These are phyloP conservation scores for Spiraea crenata DNA, from an alignment of 331 rosid genomes.

Conservation along the genomic window DNA sequence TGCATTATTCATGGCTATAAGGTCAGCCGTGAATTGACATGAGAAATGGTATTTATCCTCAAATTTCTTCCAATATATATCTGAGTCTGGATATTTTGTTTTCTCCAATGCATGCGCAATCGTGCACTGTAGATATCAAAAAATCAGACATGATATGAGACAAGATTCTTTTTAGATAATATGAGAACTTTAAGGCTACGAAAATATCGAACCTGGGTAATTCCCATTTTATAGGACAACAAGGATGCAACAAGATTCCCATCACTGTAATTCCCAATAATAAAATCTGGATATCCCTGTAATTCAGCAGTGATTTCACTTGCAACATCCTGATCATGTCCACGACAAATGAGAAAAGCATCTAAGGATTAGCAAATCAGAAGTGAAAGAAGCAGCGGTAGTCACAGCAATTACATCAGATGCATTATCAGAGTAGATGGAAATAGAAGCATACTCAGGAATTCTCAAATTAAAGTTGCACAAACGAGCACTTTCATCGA, in stretches of 20 bases:
- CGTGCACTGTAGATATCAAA: conserved; percentile 27
- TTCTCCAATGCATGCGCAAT: conserved; percentile 42
- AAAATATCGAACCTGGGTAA: conserved; percentile 59
- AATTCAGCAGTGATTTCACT: conserved; percentile 77
- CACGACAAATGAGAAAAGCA: conserved; percentile 4
- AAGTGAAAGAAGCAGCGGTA: neutral
- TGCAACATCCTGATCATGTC: conserved; percentile 66
- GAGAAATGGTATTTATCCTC: conserved; percentile 38
- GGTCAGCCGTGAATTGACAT: conserved; percentile 37
- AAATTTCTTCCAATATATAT: conserved; percentile 34
- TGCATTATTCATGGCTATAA: conserved; percentile 39
- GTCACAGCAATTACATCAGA: neutral
- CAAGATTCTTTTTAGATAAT: neutral
- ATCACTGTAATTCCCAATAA: conserved; percentile 93
- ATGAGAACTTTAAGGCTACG: neutral
- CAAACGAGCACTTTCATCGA: neutral
- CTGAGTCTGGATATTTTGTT: conserved; percentile 37
- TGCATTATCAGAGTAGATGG: no score
- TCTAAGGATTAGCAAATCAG: neutral
- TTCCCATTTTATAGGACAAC: conserved; percentile 84
- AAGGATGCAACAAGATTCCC: conserved; percentile 92
- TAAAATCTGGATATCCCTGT: conserved; percentile 76
- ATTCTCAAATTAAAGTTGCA: neutral
- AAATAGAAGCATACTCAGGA: neutral
- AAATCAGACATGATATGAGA: neutral